Evolutionary conservation across 2,329 filamentous ascomycete species (phyloP), one percentile per base, ranked within the genome.

Genomic region (Colletotrichum higginsianum): DNA sequence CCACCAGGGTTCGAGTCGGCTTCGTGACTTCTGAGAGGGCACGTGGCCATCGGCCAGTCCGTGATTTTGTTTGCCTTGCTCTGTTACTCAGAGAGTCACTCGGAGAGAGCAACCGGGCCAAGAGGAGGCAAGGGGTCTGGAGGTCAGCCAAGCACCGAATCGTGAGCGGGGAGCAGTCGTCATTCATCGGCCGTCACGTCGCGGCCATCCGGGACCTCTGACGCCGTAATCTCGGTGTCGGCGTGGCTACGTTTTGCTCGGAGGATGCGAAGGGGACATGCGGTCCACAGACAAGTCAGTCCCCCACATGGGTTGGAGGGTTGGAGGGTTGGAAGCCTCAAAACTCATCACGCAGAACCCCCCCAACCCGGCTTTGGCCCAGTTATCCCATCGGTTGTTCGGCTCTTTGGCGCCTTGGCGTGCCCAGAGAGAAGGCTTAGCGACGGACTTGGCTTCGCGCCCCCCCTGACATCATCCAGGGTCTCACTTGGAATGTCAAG

Each of bases 161-260:
- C 30, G 30, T 30, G 6, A 30, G 30, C 1, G 30, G 8, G 30
- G 30, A 8, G 30, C 30, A 30, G 30, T 21, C 52, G 13, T 46
- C 15, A 44, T 23, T 26, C 21, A 21, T 21, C 57, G 67, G 56
- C 46, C 57, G 44, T 57, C 7, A 52, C 57, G 26, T 57, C 50
- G 44, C 30, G 30, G 50, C 26, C 57, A 40, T 30, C 52, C 55
- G 46, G 44, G 35, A 50, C 30, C 46, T 62, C 40, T 46, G 55
- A 68, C 26, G 57, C 68, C 64, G 52, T 55, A n/a, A 47, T 55
- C 47, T 71, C 58, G 57, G 68, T 68, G n/a, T 71, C 64, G 68
- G 52, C n/a, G 44, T 58, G 68, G 58, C 68, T 62, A 44, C 55
- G 68, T 53, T 50, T 30, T 15, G 55, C 26, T 71, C 58, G 26